A percentile compares a stretch with the other conserved stretches of the same genome.
phyloP scores from a whole-genome alignment of 2,329 filamentous ascomycete species.

The Hysterium pulicare region DNA sequence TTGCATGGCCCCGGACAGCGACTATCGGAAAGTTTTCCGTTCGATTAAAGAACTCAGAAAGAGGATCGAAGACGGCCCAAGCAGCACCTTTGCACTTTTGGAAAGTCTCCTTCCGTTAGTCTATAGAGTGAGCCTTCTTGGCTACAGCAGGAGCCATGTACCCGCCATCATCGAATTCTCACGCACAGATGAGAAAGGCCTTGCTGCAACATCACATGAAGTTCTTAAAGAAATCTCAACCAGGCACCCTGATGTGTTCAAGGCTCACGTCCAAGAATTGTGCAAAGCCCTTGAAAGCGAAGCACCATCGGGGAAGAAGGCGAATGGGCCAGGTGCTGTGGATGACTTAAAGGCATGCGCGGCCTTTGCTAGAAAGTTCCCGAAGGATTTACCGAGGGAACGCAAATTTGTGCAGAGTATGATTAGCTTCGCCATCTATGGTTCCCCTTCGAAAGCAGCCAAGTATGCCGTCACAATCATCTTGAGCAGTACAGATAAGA shows the following conservation, averaged over 20 bases:
- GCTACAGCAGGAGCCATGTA: conserved; percentile 94
- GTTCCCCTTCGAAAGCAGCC: conserved; percentile 74
- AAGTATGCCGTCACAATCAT: conserved; percentile 94
- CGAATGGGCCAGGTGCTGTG: conserved; percentile 71
- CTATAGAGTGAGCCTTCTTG: conserved; percentile 76
- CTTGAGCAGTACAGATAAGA: conserved; percentile 71
- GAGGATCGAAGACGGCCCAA: conserved; percentile 67
- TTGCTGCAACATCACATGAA: conserved; percentile 79
- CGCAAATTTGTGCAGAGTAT: conserved; percentile 78
- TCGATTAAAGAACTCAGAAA: conserved; percentile 88
- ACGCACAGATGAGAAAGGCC: conserved; percentile 73
- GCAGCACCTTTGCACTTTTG: conserved; percentile 58
- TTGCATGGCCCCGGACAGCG: conserved; percentile 77
- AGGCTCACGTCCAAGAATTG: conserved; percentile 85
- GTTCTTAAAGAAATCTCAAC: conserved; percentile 89
- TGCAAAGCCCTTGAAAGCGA: conserved; percentile 82
- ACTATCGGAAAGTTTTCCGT: conserved; percentile 86
- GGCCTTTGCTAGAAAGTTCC: conserved; percentile 82
- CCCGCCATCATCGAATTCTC: conserved; percentile 85
- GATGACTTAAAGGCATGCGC: conserved; percentile 93
- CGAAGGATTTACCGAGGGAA: conserved; percentile 75
- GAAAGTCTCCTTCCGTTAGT: conserved; percentile 80
- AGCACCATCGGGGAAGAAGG: conserved; percentile 65
- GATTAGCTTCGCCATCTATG: conserved; percentile 77
- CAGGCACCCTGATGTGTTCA: conserved; percentile 84